Base-by-base conservation (phyloP, 768 basidiomycete genomes). In the Panaeolus papilionaceus region DNA sequence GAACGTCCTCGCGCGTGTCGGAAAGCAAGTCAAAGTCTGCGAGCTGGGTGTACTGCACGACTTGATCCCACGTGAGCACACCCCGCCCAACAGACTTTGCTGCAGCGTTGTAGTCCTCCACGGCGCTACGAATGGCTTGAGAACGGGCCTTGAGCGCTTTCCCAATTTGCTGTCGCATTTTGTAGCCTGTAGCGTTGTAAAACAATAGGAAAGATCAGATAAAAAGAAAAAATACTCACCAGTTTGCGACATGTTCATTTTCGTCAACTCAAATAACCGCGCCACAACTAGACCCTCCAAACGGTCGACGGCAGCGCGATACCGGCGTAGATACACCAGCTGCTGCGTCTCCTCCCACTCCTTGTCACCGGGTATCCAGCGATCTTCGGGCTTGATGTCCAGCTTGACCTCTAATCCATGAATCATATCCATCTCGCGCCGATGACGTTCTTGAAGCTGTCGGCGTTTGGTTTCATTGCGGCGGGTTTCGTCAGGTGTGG, bases 211-310 rank as follows among this genome's bases (percentile, higher is more conserved):
- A 23, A 23, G 23, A 23, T 23, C 23, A 23, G 23, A 23, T 23
- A 23, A 23, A 23, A 23, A 23, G 23, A 23, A 23, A 23, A 23
- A 23, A 23, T 23, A 23, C 23, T 62, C 63, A 79, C 79, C 76
- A 6, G 75, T 79, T 5, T 72, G 68, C 2, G 76, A 73, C 66
- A 71, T 71, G 47, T 75, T 75, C 68, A 71, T 69, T 49, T 73
- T 76, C 4, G 73, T 72, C 26, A 76, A 64, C 64, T 77, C 75
- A 68, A 75, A 75, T 65, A 77, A 68, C 51, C 72, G 64, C 14
- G 69, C 54, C 9, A 76, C 70, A 12, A 76, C 64, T 7, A 75
- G 66, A 6, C 69, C 66, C 63, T 78, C 71, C 28, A 75, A 61
- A 2, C 2, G 14, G 61, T 78, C 70, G 0, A 71, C 33, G 1